phyloP scores from a whole-genome alignment of 495 filamentous ascomycete genomes.

The Penicillium canescens region DNA sequence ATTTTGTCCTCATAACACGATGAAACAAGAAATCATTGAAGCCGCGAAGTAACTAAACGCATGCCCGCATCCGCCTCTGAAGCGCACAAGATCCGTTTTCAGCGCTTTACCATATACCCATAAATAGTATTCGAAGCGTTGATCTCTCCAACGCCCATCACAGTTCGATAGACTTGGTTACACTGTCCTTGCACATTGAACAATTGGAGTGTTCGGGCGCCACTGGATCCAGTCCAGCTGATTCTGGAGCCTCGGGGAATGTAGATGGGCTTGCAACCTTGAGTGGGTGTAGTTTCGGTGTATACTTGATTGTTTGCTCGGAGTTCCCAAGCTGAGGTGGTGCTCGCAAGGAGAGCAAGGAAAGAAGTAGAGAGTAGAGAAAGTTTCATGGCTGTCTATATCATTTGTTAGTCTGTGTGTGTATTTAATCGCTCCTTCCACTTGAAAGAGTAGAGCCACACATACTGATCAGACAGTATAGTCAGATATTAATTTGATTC shows the following conservation, averaged over 20 bases:
- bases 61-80: no score
- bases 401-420: neutral
- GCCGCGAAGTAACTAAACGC: no score
- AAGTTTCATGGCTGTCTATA: neutral
- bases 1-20: no score
- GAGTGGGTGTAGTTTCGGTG: neutral
- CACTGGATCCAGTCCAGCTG: slow-evolving; percentile 14
- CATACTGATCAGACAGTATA: no score
- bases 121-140: slow-evolving; percentile 21
- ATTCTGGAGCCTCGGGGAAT: slow-evolving; percentile 16
- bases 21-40: no score
- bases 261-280: slow-evolving; percentile 4
- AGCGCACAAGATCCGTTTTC: neutral
- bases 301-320: neutral
- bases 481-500: no score
- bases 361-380: neutral
- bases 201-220: slow-evolving; percentile 12
- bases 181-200: slow-evolving; percentile 12
- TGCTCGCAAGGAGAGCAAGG: neutral
- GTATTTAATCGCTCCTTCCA: neutral
- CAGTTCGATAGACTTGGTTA: slow-evolving; percentile 15
- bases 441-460: neutral
- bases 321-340: slow-evolving; percentile 7
- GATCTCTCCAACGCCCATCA: slow-evolving; percentile 18
- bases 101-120: slow-evolving; percentile 18